Conservation (phyloP, 2,329 filamentous ascomycete genomes). For the Cladosporium velox region DNA sequence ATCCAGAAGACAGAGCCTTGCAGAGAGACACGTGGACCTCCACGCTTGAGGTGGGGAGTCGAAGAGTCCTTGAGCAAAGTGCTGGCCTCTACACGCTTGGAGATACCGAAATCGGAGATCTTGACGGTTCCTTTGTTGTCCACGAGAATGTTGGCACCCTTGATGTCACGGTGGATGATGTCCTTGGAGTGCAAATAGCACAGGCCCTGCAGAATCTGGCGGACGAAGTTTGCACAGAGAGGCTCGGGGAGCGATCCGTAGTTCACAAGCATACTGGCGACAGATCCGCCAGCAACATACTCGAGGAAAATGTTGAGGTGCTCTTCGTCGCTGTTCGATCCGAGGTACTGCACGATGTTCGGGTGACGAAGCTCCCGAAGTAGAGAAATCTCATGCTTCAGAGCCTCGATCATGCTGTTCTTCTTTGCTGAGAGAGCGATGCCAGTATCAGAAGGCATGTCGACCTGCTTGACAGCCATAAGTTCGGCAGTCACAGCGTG, state of each 20-base stretch:
- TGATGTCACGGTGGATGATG: conserved; percentile 98
- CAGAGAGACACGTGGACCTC: conserved; percentile 70
- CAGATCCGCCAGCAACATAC: conserved; percentile 95
- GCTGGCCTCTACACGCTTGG: conserved; percentile 92
- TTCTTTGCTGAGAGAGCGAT: conserved; percentile 83
- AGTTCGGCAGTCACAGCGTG: conserved; percentile 96
- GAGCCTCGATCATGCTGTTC: conserved; percentile 95
- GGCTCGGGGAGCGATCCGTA: conserved; percentile 94
- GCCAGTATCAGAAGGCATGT: conserved; percentile 78
- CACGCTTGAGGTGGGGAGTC: conserved; percentile 46
- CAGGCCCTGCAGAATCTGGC: conserved; percentile 89
- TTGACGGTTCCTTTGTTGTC: conserved; percentile 99
- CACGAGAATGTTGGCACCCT: conserved; percentile 96
- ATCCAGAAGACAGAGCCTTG: conserved; percentile 99
- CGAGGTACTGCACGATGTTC: conserved; percentile 97
- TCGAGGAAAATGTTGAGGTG: conserved; percentile 99
- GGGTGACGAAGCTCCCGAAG: conserved; percentile 91
- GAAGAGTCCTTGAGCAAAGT: conserved; percentile 62
- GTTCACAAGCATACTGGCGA: conserved; percentile 97
- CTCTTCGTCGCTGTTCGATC: conserved; percentile 86
- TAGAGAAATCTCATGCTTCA: conserved; percentile 94
- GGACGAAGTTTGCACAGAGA: conserved; percentile 91
- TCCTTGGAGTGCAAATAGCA: conserved; percentile 91
- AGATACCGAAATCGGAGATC: conserved; percentile 98
- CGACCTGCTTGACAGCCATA: conserved; percentile 97